Evolutionary conservation across 2,329 filamentous ascomycete genomes (phyloP), one percentile per base, ranked within the genome.

Genomic region (Fusarium coicis): DNA sequence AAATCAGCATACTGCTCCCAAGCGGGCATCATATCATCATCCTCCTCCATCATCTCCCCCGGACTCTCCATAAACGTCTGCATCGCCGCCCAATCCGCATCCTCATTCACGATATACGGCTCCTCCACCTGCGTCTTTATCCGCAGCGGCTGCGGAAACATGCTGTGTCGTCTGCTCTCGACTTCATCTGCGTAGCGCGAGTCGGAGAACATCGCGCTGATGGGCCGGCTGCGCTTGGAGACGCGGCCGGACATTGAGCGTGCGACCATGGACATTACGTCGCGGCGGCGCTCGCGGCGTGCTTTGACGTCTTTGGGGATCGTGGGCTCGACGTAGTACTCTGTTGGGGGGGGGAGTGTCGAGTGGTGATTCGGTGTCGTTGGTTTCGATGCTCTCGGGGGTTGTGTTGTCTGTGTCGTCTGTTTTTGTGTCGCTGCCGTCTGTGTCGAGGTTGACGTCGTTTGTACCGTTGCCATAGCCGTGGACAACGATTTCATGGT

Each of bases 381-480:
- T 77, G 10, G 79, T 79, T n/a, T 80, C 73, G 23, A 74, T 75
- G 58, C 78, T 81, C 14, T 76, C 74, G 12, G 78, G 76, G 26
- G 76, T 70, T 49, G 73, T 57, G 18, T 61, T 67, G 5, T 66
- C 68, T 6, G 58, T 43, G 6, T 70, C 72, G 15, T 78, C 71
- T 10, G 43, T 57, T 52, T 77, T 77, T 16, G 77, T 75, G n/a
- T 76, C 76, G 18, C 64, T 61, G 1, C 73, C 62, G 19, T 69
- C 66, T 30, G 64, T 39, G 9, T 77, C 77, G 10, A 80, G 47
- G 28, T 70, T 79, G 8, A 83, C 82, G 4, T 79, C 73, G 40
- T 86, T 86, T 5, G 84, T 87, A 3, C 86, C 87, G 54, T 89
- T 89, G 15, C 87, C 87, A 65, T 89, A 89, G 2, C 87, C 86